phyloP scores from a whole-genome alignment of 169 alveolate genomes.

The Prorocentrum cordatum region DNA sequence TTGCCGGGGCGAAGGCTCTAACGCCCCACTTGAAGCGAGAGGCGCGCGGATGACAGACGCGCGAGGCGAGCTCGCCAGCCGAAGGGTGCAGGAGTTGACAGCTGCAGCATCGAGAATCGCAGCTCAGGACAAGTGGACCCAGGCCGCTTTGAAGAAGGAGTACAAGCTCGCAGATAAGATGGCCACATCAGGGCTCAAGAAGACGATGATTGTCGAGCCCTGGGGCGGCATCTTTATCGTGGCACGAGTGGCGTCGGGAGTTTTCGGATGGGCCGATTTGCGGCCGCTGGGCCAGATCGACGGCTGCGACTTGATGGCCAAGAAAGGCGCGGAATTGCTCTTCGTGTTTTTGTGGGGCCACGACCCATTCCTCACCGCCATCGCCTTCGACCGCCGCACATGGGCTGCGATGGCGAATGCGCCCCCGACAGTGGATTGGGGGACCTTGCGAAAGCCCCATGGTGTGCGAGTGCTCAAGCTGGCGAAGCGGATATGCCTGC shows the following conservation, averaged over 20 bases:
- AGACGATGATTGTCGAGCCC: too few relatives aligned
- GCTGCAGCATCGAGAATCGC: too few relatives aligned
- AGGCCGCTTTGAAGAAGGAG: too few relatives aligned
- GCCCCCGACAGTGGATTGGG: background rate
- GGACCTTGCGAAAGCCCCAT: background rate
- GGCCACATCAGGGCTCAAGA: too few relatives aligned
- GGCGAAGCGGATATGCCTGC: background rate
- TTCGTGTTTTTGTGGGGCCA: background rate
- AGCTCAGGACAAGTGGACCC: too few relatives aligned
- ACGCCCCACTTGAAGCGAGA: too few relatives aligned
- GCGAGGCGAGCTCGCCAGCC: too few relatives aligned
- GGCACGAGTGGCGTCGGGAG: background rate
- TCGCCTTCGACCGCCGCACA: background rate
- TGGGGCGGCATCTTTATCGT: too few relatives aligned
- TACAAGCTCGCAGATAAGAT: too few relatives aligned
- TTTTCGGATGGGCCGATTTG: background rate
- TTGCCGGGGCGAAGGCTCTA: too few relatives aligned
- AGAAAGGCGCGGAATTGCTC: background rate
- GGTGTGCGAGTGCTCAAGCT: background rate
- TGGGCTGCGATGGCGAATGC: background rate
- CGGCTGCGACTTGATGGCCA: background rate
- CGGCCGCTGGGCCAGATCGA: background rate
- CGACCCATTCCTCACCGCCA: background rate
- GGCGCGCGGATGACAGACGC: too few relatives aligned
- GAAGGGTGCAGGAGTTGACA: too few relatives aligned